Base-by-base conservation (phyloP, 148 eudicot genomes). In the Rhododendron griersonianum region DNA sequence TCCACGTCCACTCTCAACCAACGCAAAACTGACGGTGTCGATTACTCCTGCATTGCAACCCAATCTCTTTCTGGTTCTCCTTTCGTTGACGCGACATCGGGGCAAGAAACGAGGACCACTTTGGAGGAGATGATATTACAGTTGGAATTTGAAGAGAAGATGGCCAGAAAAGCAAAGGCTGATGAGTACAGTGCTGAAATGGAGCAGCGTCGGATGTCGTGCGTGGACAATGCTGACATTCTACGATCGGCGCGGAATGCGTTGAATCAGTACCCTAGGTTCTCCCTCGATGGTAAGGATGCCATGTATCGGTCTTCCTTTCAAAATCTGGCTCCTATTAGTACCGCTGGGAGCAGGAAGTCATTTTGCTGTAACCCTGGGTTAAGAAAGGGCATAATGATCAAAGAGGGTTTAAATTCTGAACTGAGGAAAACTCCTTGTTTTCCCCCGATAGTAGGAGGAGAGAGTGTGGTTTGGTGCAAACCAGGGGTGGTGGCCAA, bases 401-500 rank as follows among this genome's bases (percentile, higher is more conserved):
- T 47, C 9, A 50, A 79, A 28, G 82, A 79, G 16, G 57, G 82
- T 48, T 28, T 28, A 47, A 25, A 50, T 48, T 48, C 80, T n/a
- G 37, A 3, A 50, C 16, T 6, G 3, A n/a, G 21, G 37, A 77
- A 44, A 41, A 39, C 80, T 1, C 18, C 81, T 53, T 81, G 86
- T 76, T 83, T 91, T 90, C 96, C 96, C 1, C 83, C 86, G 67
- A 91, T 83, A 86, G 47, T 94, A 33, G 96, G 90, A 81, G 99
- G 98, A 47, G 98, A 95, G 88, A 91, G 92, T 65, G 99, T 96
- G 44, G 89, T 95, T 28, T 96, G 99, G 99, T 95, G 99, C 83
- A 96, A 94, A 74, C 98, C 98, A 7, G 95, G 98, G 82, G 93
- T 95, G 35, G 97, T 96, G 45, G 94, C 92, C 0, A 96, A 91